phyloP scores from a whole-genome alignment of 768 basidiomycete genomes.

The Russula emetica region DNA sequence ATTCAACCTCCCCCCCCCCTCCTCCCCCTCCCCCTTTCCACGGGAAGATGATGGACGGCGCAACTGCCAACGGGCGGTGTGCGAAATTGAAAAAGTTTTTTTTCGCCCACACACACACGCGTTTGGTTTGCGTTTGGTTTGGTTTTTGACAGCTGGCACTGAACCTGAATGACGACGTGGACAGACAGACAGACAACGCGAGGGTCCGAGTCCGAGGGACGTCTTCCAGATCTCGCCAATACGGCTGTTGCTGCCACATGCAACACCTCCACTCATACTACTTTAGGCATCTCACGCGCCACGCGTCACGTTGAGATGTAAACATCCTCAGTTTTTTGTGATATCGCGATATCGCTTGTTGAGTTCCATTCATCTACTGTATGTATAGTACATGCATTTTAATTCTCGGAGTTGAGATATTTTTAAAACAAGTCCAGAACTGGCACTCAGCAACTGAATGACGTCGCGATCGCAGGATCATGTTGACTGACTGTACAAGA shows the following conservation, averaged over 20 bases:
- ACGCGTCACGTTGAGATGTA: neutral
- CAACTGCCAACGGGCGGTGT: neutral
- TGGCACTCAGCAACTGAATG: neutral
- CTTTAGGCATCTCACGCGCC: constrained; percentile 1
- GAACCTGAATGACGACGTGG: constrained; percentile 13
- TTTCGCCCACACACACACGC: neutral
- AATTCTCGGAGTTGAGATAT: neutral
- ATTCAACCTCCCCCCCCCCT: too few species aligned
- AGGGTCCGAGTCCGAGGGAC: constrained; percentile 2
- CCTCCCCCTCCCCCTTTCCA: neutral
- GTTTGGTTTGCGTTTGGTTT: too few species aligned
- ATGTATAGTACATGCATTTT: neutral
- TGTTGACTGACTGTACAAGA: constrained; percentile 13
- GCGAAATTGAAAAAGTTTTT: neutral
- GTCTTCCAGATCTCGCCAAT: constrained; percentile 8
- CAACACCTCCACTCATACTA: neutral
- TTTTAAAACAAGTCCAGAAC: too few species aligned
- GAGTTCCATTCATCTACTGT: neutral
- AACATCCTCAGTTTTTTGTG: neutral
- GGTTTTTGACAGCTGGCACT: constrained; percentile 16
- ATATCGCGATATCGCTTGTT: constrained; percentile 9
- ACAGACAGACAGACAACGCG: too few species aligned
- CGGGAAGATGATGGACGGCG: neutral
- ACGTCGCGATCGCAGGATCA: constrained; percentile 11
- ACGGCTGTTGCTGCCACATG: neutral